These are phyloP conservation scores for Neolentinus lepideus DNA, from an alignment of 1,284 basidiomycete species.

Conservation along the genomic window DNA sequence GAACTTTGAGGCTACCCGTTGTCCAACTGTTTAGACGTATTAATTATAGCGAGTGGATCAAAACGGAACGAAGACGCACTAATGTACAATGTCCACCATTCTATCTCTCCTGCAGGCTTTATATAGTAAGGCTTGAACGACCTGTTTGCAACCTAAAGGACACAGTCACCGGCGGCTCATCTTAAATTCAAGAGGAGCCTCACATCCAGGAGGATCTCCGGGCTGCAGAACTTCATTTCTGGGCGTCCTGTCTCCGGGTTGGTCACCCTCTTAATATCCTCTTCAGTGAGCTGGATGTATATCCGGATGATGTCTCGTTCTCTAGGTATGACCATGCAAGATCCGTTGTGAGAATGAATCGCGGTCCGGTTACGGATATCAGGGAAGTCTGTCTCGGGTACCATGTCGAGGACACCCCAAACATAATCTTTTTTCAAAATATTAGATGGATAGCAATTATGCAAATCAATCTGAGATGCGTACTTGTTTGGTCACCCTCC, in stretches of 20 bases:
- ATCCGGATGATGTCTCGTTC: conserved; percentile 66
- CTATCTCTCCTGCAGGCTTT: conserved; percentile 44
- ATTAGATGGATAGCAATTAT: neutral
- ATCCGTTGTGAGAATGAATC: conserved; percentile 48
- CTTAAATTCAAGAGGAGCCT: conserved; percentile 5
- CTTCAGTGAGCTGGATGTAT: conserved; percentile 56
- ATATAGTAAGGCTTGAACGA: conserved; percentile 67
- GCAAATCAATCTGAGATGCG: neutral
- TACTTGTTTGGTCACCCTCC: conserved; percentile 71
- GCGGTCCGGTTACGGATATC: conserved; percentile 70
- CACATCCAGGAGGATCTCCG: conserved; percentile 57
- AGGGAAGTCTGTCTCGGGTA: conserved; percentile 72
- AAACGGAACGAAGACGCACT: conserved; percentile 23
- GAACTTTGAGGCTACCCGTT: conserved; percentile 68
- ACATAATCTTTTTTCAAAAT: conserved; percentile 42
- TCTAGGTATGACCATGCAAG: conserved; percentile 70
- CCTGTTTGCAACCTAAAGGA: conserved; percentile 44
- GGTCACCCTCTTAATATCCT: conserved; percentile 37
- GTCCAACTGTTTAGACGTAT: conserved; percentile 41
- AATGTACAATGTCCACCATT: conserved; percentile 81
- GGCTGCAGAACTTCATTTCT: conserved; percentile 53
- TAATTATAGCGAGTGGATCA: neutral
- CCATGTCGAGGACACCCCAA: conserved; percentile 75
- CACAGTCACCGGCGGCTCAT: neutral
- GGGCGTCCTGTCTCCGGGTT: conserved; percentile 46